A percentile compares a stretch with the other conserved stretches of the same genome.
Evolutionary conservation across 306 rosid genomes (phyloP).

Genomic region (Rubus idaeus): DNA sequence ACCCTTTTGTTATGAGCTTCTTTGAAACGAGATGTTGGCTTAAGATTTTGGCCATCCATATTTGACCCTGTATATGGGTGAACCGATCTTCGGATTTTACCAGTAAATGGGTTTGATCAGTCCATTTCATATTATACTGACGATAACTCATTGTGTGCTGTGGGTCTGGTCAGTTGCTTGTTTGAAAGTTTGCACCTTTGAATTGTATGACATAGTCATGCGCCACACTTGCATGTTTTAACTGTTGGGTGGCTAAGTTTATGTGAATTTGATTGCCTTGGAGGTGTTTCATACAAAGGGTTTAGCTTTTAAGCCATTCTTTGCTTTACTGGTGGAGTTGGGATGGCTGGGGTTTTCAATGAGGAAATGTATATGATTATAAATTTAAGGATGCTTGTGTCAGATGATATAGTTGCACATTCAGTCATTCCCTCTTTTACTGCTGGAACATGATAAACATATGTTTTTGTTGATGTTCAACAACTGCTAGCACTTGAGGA

Average conservation of each 20-base stretch:
- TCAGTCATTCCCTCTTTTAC: constrained; percentile 10
- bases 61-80: constrained; percentile 33
- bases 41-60: background rate
- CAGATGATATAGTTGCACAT: constrained; percentile 21
- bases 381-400: constrained; percentile 17
- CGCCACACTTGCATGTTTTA: background rate
- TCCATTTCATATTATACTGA: background rate
- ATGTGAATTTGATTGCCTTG: constrained; percentile 11
- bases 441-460: constrained; percentile 11
- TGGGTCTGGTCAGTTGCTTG: constrained; percentile 12
- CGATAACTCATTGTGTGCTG: background rate
- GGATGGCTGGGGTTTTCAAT: constrained; percentile 21
- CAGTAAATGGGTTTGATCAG: constrained; percentile 22
- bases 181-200: constrained; percentile 45
- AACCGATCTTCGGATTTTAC: constrained; percentile 36
- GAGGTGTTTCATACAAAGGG: constrained; percentile 21
- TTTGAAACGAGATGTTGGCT: constrained; percentile 17
- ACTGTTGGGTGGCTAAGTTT: constrained; percentile 7
- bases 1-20: constrained; percentile 22
- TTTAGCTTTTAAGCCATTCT: constrained; percentile 23
- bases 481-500: background rate
- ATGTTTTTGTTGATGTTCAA: background rate
- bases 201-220: constrained; percentile 12
- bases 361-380: constrained; percentile 25
- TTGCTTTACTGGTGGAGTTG: constrained; percentile 6